Percentiles rank a stretch among this genome's conserved stretches.
These are phyloP conservation scores for Aspergillus sclerotiicarbonarius DNA, from an alignment of 495 filamentous ascomycete species.

Conservation along the genomic window DNA sequence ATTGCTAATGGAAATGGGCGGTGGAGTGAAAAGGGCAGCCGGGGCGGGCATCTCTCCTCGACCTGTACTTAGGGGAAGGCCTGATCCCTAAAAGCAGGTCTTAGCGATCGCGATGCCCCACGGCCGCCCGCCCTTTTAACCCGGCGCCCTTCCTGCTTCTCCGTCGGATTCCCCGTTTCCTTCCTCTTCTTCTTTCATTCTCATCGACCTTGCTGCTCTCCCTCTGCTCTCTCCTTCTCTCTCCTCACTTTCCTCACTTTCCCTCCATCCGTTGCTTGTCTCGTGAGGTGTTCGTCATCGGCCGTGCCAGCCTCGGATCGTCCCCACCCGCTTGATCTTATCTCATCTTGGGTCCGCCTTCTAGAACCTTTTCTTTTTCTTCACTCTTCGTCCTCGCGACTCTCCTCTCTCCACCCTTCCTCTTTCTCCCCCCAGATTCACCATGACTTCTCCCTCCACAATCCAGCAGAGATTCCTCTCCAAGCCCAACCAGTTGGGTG, in stretches of 20 bases:
- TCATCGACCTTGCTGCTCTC: background rate
- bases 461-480: slow-evolving; percentile 80
- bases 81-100: slow-evolving; percentile 52
- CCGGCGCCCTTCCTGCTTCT: background rate
- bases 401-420: slow-evolving; percentile 4
- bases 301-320: background rate
- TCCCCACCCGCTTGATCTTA: slow-evolving; percentile 11
- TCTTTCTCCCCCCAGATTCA: slow-evolving; percentile 10
- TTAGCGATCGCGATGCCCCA: slow-evolving; percentile 37
- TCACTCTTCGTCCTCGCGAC: slow-evolving; percentile 11
- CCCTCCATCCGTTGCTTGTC: background rate
- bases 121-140: slow-evolving; percentile 21
- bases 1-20: slow-evolving; percentile 28
- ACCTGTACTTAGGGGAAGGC: slow-evolving; percentile 53
- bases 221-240: slow-evolving; percentile 5
- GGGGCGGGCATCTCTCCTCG: slow-evolving; percentile 44
- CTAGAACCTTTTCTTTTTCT: slow-evolving; percentile 22
- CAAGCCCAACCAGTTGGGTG: slow-evolving; percentile 72
- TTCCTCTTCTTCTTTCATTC: slow-evolving; percentile 7
- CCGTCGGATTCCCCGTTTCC: background rate
- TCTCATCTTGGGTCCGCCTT: slow-evolving; percentile 13
- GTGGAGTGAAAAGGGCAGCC: slow-evolving; percentile 19
- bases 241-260: background rate
- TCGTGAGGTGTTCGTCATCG: background rate
- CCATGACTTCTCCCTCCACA: slow-evolving; percentile 68